These are phyloP conservation scores for Crithidia fasciculata DNA, from an alignment of 208 protist species.

Conservation along the genomic window DNA sequence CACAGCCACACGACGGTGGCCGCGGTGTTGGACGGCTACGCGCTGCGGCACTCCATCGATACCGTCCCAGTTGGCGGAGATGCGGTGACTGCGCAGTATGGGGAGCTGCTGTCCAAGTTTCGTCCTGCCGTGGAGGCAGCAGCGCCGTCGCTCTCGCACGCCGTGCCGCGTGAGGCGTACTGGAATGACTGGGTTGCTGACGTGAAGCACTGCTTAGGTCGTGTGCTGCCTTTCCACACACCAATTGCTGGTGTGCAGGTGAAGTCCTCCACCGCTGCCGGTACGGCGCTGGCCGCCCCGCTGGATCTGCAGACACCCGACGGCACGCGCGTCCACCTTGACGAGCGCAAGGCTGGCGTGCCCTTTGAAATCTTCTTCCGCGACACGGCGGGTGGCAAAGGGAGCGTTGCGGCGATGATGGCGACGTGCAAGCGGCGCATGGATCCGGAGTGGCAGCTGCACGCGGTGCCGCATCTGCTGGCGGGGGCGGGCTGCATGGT, in stretches of 20 bases:
- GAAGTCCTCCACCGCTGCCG: not conserved
- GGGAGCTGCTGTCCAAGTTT: conserved; percentile 24
- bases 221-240: conserved; percentile 17
- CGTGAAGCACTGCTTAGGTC: conserved; percentile 42
- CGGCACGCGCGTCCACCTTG: conserved; percentile 26
- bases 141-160: conserved; percentile 16
- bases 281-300: not conserved
- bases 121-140: conserved; percentile 31
- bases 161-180: conserved; percentile 10
- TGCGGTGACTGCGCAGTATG: conserved; percentile 57
- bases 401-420: conserved; percentile 56
- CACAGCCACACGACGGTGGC: conserved; percentile 75
- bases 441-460: conserved; percentile 82
- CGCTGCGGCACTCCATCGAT: conserved; percentile 65
- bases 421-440: conserved; percentile 50
- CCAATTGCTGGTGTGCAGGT: not conserved
- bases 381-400: conserved; percentile 7
- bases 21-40: conserved; percentile 85
- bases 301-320: conserved; percentile 31
- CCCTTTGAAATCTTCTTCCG: conserved; percentile 76
- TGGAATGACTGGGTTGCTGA: conserved; percentile 36
- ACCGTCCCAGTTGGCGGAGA: conserved; percentile 55
- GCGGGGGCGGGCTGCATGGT: conserved; percentile 53
- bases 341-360: conserved; percentile 20
- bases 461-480: conserved; percentile 72